Conservation (phyloP, 2,329 filamentous ascomycete genomes). For the Botrytis medusae region DNA sequence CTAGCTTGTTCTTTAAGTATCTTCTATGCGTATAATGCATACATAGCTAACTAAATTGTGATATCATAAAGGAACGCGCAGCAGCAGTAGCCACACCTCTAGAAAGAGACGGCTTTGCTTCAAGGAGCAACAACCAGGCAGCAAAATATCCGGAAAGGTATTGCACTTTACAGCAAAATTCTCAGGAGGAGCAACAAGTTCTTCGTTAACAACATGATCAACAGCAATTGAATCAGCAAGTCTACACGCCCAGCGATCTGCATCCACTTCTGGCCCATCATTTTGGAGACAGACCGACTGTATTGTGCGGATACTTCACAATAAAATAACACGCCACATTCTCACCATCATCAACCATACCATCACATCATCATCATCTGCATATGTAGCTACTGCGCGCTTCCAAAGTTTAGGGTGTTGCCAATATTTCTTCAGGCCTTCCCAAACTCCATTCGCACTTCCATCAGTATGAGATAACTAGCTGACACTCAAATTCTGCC, state of each 20-base stretch:
- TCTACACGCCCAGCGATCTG: neutral
- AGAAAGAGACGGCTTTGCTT: neutral
- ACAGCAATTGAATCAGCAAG: neutral
- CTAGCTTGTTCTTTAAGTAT: neutral
- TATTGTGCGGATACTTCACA: neutral
- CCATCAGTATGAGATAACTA: neutral
- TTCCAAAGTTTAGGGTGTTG: neutral
- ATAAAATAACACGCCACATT: neutral
- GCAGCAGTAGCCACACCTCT: neutral
- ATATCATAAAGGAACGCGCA: neutral
- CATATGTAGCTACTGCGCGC: too few species aligned
- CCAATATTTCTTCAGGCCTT: neutral
- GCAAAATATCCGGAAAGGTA: neutral
- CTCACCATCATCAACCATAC: too few species aligned
- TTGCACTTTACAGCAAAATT: neutral
- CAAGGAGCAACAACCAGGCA: neutral
- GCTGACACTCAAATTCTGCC: neutral
- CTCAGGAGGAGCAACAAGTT: neutral
- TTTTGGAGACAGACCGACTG: neutral
- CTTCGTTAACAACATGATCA: neutral
- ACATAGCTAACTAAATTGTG: neutral
- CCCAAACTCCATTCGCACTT: too few species aligned
- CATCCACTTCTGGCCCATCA: neutral
- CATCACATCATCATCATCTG: neutral
- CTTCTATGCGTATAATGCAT: neutral